phyloP scores from a whole-genome alignment of 164 flowering plant species.

The Annona squamosa region DNA sequence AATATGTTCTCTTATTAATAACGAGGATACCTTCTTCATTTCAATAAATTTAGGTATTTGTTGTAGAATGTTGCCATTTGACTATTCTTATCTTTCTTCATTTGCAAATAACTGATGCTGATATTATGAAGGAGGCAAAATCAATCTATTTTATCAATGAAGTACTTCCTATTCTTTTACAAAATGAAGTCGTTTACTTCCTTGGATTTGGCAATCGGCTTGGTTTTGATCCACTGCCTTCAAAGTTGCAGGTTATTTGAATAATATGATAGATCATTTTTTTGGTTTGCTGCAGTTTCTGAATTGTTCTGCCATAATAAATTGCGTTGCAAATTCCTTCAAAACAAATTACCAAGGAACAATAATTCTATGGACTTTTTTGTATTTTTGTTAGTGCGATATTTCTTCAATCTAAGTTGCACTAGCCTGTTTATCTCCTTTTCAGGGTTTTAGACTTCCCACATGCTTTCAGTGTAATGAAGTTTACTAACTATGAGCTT shows the following conservation, averaged over 20 bases:
- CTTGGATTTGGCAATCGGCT: conserved; percentile 95
- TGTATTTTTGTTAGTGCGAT: too few species aligned
- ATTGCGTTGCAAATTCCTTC: neutral
- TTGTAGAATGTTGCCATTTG: too few species aligned
- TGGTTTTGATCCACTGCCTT: conserved; percentile 85
- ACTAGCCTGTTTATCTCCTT: too few species aligned
- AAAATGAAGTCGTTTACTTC: conserved; percentile 71
- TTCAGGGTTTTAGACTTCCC: too few species aligned
- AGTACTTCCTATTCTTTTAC: conserved; percentile 55
- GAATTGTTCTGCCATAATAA: neutral
- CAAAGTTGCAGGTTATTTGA: conserved; percentile 86
- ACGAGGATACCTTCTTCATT: neutral
- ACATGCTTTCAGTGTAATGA: too few species aligned
- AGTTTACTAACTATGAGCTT: too few species aligned
- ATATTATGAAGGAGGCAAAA: conserved; percentile 78
- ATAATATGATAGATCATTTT: too few species aligned
- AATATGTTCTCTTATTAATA: neutral
- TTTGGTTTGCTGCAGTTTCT: neutral
- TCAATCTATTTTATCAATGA: conserved; percentile 47
- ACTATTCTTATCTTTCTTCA: conserved; percentile 7
- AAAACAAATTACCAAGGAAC: neutral
- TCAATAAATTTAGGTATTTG: too few species aligned
- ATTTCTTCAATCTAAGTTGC: too few species aligned
- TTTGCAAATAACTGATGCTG: conserved; percentile 78
- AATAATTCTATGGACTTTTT: too few species aligned